Percentiles rank a stretch among this genome's conserved stretches.
Conservation (phyloP, 331 rosid species). For the Erythrophleum ivorense region DNA sequence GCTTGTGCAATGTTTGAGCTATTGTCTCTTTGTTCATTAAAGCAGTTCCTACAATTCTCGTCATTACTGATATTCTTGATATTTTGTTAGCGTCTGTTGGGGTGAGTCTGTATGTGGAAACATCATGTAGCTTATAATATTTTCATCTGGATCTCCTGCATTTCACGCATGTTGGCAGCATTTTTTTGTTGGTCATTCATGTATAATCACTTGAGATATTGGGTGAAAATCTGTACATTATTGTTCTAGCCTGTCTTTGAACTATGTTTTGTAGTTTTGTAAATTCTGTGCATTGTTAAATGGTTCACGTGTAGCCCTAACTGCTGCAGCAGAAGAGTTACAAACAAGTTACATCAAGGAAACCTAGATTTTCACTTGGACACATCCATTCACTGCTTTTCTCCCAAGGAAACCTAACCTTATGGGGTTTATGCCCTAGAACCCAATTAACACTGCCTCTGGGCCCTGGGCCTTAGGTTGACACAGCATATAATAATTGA, state of each 20-base stretch:
- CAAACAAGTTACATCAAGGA: not conserved
- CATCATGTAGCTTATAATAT: not conserved
- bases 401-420: not conserved
- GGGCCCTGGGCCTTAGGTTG: not conserved
- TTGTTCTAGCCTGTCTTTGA: not conserved
- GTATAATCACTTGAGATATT: not conserved
- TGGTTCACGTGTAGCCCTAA: not conserved
- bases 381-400: not conserved
- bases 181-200: not conserved
- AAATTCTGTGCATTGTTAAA: not conserved
- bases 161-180: not conserved
- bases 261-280: not conserved
- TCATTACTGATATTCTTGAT: not conserved
- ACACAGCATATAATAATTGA: not conserved
- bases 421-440: not conserved
- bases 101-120: not conserved
- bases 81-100: conserved; percentile 19
- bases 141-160: not conserved
- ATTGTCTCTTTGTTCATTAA: not conserved
- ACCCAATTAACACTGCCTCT: not conserved
- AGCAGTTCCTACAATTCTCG: conserved; percentile 4
- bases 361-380: not conserved
- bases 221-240: not conserved
- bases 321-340: not conserved
- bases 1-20: conserved; percentile 19